These are phyloP conservation scores for Alternaria dauci DNA, from an alignment of 2,329 filamentous ascomycete genomes.

Conservation along the genomic window DNA sequence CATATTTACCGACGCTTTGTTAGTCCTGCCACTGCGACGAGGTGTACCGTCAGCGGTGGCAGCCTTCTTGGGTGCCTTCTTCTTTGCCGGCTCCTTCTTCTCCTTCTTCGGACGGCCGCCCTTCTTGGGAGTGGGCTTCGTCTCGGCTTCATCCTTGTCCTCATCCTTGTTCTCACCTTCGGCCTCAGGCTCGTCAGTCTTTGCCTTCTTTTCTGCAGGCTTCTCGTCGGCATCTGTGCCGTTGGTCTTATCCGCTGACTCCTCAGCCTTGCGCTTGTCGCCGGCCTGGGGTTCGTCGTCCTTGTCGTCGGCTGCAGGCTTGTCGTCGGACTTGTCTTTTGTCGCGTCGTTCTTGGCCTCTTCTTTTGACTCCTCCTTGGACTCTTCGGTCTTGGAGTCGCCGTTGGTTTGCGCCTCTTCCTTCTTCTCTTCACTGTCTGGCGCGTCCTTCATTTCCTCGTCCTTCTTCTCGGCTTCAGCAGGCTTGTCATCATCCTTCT, in stretches of 20 bases:
- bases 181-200: conserved; percentile 35
- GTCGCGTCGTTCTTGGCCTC: conserved; percentile 40
- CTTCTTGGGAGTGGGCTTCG: conserved; percentile 40
- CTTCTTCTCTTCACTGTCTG: conserved; percentile 30
- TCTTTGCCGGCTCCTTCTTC: conserved; percentile 53
- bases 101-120: conserved; percentile 54
- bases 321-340: conserved; percentile 10
- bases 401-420: conserved; percentile 31
- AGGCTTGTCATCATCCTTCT: conserved; percentile 42
- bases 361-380: conserved; percentile 32
- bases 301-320: conserved; percentile 3
- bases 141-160: conserved; percentile 36
- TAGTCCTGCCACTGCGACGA: conserved; percentile 55
- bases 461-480: conserved; percentile 42
- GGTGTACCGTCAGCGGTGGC: conserved; percentile 60
- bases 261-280: conserved; percentile 46
- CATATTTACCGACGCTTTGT: not conserved
- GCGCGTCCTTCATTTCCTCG: conserved; percentile 39
- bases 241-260: conserved; percentile 33
- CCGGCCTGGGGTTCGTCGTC: conserved; percentile 39
- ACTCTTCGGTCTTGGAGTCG: conserved; percentile 37
- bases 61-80: conserved; percentile 59
- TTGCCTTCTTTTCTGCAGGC: conserved; percentile 36
- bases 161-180: conserved; percentile 38
- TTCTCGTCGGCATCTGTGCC: conserved; percentile 13